phyloP scores from a whole-genome alignment of 2,329 filamentous ascomycete genomes.

The Podosphaera xanthii region DNA sequence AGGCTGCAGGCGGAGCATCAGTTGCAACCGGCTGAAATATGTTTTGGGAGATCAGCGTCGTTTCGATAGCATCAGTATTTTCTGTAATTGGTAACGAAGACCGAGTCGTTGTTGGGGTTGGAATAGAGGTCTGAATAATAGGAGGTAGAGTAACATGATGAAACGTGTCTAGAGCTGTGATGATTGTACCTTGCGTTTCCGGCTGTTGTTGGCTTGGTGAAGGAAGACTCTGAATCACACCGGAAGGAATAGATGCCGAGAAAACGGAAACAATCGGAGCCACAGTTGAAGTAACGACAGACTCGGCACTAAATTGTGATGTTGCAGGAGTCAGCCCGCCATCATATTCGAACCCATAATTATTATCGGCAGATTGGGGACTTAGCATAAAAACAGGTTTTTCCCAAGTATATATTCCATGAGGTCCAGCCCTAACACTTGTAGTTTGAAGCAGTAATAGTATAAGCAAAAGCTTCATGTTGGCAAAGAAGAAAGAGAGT shows the following conservation, averaged over 20 bases:
- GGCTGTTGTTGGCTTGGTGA: conserved; percentile 11
- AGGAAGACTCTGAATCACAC: conserved; percentile 18
- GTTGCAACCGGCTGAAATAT: conserved; percentile 37
- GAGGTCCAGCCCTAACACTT: background rate
- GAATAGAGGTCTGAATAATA: conserved; percentile 9
- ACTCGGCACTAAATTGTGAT: background rate
- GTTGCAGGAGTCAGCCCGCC: background rate
- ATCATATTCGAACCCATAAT: background rate
- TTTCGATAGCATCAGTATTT: background rate
- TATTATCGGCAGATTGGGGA: background rate
- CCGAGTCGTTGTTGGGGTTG: conserved; percentile 5
- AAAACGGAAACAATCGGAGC: background rate
- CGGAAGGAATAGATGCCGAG: conserved; percentile 8
- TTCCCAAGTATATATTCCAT: background rate
- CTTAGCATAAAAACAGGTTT: background rate
- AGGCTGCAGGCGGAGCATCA: conserved; percentile 24
- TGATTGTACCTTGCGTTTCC: conserved; percentile 17
- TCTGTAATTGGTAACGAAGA: background rate
- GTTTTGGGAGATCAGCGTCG: conserved; percentile 13
- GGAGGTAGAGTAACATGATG: conserved; percentile 8
- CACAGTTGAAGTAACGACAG: background rate
- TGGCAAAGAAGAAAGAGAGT: background rate
- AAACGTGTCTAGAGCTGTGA: conserved; percentile 15
- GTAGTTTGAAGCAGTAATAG: background rate
- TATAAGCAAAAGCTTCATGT: background rate